phyloP scores from a whole-genome alignment of 306 rosid species.

The Cucurbita pepo region DNA sequence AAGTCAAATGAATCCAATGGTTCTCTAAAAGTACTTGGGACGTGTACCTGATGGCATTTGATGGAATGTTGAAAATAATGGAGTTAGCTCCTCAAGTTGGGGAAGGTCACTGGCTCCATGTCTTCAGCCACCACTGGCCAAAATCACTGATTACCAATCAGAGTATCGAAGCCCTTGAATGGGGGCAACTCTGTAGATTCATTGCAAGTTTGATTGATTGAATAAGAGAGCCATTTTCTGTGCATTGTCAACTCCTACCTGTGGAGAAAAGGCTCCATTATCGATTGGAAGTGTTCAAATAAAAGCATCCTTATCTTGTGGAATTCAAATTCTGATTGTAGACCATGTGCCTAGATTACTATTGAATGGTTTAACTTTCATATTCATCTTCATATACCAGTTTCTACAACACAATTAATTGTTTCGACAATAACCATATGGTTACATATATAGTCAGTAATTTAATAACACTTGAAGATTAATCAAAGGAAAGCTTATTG shows the following conservation, averaged over 20 bases:
- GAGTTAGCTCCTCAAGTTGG: conserved; percentile 43
- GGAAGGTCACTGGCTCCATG: conserved; percentile 22
- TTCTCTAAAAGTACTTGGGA: conserved; percentile 2
- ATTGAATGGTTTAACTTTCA: not conserved
- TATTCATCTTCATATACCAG: not conserved
- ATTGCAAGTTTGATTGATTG: conserved; percentile 1
- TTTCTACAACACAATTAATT: not conserved
- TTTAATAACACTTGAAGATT: not conserved
- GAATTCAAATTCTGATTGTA: not conserved
- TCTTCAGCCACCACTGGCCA: not conserved
- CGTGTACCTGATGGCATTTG: conserved; percentile 6
- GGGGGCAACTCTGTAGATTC: not conserved
- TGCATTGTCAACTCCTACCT: not conserved
- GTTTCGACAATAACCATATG: not conserved
- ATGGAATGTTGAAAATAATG: not conserved
- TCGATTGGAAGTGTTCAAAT: not conserved
- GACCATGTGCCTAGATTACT: not conserved
- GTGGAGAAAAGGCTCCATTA: not conserved
- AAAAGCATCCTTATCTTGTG: not conserved
- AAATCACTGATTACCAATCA: not conserved
- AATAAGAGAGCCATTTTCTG: conserved; percentile 1
- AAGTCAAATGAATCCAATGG: conserved; percentile 20
- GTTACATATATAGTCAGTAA: not conserved
- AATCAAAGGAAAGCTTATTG: not conserved
- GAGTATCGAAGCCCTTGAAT: not conserved